Percentiles rank a stretch among this genome's conserved stretches.
Conservation (phyloP, 176 grass and related monocot genomes). For the Carex littledalei region DNA sequence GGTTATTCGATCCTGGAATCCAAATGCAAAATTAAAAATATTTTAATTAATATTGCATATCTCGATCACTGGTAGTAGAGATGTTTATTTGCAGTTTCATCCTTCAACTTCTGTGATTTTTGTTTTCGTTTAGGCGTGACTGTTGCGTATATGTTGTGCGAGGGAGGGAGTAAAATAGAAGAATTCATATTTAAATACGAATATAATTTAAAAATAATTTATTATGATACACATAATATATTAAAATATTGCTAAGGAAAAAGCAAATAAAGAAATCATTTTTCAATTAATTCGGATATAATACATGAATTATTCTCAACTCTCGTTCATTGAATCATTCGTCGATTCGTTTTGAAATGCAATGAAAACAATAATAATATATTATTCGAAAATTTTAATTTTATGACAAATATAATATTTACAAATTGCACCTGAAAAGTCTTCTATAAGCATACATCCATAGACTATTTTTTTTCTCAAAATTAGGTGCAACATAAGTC, state of each 20-base stretch:
- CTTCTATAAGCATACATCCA: neutral
- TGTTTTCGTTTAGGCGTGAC: neutral
- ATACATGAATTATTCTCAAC: neutral
- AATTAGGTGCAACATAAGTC: slow-evolving; percentile 3
- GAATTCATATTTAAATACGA: too few species aligned
- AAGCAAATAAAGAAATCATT: neutral
- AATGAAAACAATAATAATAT: neutral
- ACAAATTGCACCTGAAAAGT: neutral
- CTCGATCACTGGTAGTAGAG: neutral
- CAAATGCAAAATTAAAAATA: slow-evolving; percentile 1
- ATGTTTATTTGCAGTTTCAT: neutral
- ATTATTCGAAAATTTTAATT: neutral
- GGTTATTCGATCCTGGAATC: neutral
- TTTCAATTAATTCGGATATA: neutral
- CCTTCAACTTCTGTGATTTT: neutral
- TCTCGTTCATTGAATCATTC: neutral
- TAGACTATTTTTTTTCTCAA: neutral
- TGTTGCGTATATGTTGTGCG: too few species aligned
- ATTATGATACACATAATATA: too few species aligned
- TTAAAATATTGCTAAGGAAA: too few species aligned
- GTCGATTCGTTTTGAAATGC: too few species aligned
- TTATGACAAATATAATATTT: neutral
- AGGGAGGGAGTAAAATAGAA: too few species aligned
- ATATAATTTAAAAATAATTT: too few species aligned
- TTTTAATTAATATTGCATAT: neutral